Base-by-base conservation (phyloP, 176 grass and related monocot species). In the Eleusine coracana region DNA sequence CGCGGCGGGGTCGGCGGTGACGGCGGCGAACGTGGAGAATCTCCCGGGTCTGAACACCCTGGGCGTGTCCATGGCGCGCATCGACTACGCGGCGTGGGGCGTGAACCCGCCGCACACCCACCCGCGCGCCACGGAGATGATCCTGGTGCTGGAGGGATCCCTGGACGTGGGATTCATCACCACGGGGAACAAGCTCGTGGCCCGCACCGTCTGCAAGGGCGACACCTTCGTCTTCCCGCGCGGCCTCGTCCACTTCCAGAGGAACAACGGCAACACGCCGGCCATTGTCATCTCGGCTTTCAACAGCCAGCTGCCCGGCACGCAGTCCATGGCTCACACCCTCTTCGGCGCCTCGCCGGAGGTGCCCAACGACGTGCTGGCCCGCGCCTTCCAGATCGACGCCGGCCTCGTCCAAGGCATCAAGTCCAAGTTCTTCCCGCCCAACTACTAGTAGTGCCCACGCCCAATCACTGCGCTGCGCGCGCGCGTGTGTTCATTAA, bases 81-180 rank as follows among this genome's bases (percentile, higher is more conserved):
- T 94, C 46, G 89, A 94, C 87, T 91, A 27, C 25, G 93, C 90
- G 16, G 68, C 91, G 2, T 84, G 49, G 75, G 90, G 88, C 2
- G 27, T 92, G 10, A 93, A 96, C 88, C 93, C 90, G 7, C 93
- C 90, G 16, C 93, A 96, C 88, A 79, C 83, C 7, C 88, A 92
- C 86, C 90, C 93, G 12, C 93, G 93, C 15, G 93, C 88, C 82
- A 93, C 90, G 12, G 93, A 96, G 83, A 68, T 93, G 1, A 76
- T 96, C 66, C 87, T 91, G 20, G 90, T 96, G 1, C 34, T 93
- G 1, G 54, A 91, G 8, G 93, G 93, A 56, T 76, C 77, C 80
- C 79, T 96, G 23, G 87, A 94, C 75, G 92, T 90, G 10, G 92
- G 92, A 51, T 94, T 94, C 84, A 34, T 94, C 87, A 93, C 93